phyloP scores from a whole-genome alignment of 805 yeast species.

The Yueomyces sinensis region DNA sequence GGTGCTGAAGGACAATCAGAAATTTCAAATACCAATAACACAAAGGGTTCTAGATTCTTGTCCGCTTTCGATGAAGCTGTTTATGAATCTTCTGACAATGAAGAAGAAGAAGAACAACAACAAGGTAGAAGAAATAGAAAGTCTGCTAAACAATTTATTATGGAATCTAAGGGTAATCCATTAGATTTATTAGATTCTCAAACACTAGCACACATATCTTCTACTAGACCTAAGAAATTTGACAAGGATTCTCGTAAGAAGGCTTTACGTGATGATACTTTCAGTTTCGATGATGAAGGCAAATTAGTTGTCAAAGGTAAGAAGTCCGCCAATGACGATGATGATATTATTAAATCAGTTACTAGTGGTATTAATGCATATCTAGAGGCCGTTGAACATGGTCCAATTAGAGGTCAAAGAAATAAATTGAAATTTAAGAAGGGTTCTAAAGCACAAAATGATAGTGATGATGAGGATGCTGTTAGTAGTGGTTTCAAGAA shows the following conservation, averaged over 20 bases:
- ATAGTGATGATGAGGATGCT: constrained; percentile 38
- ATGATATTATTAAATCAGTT: constrained; percentile 34
- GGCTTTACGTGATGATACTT: constrained; percentile 16
- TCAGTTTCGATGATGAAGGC: constrained; percentile 24
- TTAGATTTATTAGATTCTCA: constrained; percentile 78
- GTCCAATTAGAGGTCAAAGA: constrained; percentile 88
- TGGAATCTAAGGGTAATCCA: constrained; percentile 68
- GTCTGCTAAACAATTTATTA: constrained; percentile 46
- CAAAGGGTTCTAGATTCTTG: constrained; percentile 40
- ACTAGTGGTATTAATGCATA: constrained; percentile 75
- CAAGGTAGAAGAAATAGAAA: constrained; percentile 13
- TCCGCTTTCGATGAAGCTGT: constrained; percentile 91
- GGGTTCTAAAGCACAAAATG: constrained; percentile 37
- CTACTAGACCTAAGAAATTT: constrained; percentile 63
- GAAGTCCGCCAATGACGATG: constrained; percentile 20
- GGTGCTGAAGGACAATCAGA: constrained; percentile 9
- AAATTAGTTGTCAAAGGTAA: constrained; percentile 25
- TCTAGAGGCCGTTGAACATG: constrained; percentile 84
- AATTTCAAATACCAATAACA: constrained; percentile 10
- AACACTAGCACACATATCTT: constrained; percentile 77
- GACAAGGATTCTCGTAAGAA: constrained; percentile 29
- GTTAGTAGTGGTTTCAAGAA: constrained; percentile 10
- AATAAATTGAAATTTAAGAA: constrained; percentile 82
- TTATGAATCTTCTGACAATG: constrained; percentile 59
- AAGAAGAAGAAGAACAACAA: constrained; percentile 31